phyloP scores from a whole-genome alignment of 2,329 filamentous ascomycete genomes.

The Penicillium decumbens region DNA sequence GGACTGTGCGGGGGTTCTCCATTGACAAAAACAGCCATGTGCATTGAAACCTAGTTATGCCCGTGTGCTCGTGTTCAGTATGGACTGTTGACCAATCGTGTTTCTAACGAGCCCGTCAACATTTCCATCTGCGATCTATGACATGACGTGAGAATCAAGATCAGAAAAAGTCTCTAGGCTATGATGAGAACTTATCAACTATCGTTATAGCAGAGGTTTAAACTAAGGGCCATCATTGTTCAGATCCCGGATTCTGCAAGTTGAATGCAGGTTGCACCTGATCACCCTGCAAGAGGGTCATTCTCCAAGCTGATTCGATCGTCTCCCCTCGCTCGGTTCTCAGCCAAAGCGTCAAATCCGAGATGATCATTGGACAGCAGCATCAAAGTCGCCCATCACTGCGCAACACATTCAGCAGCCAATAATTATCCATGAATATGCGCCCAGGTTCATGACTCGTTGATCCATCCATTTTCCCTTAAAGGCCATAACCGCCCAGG shows the following conservation, averaged over 20 bases:
- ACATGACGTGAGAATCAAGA: too few relatives aligned
- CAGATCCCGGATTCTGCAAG: not conserved
- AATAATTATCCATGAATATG: slow-evolving; percentile 1
- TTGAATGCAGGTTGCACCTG: not conserved
- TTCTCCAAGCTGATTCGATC: slow-evolving; percentile 2
- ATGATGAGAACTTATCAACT: too few relatives aligned
- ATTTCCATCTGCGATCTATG: too few relatives aligned
- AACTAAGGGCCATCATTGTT: not conserved
- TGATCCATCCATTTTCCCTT: slow-evolving; percentile 21
- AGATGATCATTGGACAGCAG: slow-evolving; percentile 11
- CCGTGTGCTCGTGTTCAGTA: too few relatives aligned
- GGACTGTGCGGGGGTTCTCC: too few relatives aligned
- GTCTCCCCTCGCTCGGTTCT: slow-evolving; percentile 5
- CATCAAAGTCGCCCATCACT: slow-evolving; percentile 3
- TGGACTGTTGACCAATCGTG: too few relatives aligned
- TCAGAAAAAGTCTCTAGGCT: too few relatives aligned
- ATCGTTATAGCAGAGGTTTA: too few relatives aligned
- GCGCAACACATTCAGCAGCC: not conserved
- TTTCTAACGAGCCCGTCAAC: too few relatives aligned
- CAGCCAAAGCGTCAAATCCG: slow-evolving; percentile 19
- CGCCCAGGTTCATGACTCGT: slow-evolving; percentile 4
- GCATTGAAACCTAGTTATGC: too few relatives aligned
- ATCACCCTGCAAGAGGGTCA: not conserved
- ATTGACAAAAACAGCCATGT: too few relatives aligned
- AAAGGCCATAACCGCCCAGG: slow-evolving; percentile 23